Percentiles rank a stretch among this genome's conserved stretches.
These are phyloP conservation scores for Irpex rosettiformis DNA, from an alignment of 1,284 basidiomycete genomes.

Conservation along the genomic window DNA sequence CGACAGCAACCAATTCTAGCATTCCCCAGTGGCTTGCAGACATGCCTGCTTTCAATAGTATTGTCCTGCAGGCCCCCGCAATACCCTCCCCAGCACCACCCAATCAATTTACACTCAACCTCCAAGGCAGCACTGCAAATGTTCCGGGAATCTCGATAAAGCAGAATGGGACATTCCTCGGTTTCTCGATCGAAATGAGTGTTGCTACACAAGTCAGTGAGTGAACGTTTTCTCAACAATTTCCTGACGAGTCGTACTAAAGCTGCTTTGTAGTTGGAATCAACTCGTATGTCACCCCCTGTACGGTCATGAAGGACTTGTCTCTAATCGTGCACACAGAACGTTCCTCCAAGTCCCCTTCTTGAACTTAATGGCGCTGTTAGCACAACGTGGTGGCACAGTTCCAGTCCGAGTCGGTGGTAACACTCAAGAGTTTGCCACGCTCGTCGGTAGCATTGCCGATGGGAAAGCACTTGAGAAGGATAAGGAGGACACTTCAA, in stretches of 20 bases:
- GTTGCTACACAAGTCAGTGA: constrained; percentile 61
- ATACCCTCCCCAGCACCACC: constrained; percentile 18
- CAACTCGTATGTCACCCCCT: constrained; percentile 9
- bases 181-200: constrained; percentile 73
- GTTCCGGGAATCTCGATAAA: constrained; percentile 44
- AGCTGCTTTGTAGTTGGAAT: constrained; percentile 10
- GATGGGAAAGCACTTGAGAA: constrained; percentile 49
- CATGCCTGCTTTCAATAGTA: constrained; percentile 21
- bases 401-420: constrained; percentile 66
- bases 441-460: constrained; percentile 41
- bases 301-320: constrained; percentile 3
- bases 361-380: constrained; percentile 67
- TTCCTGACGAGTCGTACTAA: not conserved
- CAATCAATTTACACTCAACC: constrained; percentile 24
- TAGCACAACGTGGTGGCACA: constrained; percentile 52
- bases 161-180: constrained; percentile 59
- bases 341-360: constrained; percentile 56
- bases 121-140: constrained; percentile 21
- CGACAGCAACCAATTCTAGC: constrained; percentile 9
- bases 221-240: constrained; percentile 25
- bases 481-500: constrained; percentile 35
- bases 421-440: constrained; percentile 70
- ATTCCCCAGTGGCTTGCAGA: constrained; percentile 11
- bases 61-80: constrained; percentile 19
- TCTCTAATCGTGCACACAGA: constrained; percentile 22